These are phyloP conservation scores for Penicillium sp. DNA, from an alignment of 2,329 filamentous ascomycete species.

Conservation along the genomic window DNA sequence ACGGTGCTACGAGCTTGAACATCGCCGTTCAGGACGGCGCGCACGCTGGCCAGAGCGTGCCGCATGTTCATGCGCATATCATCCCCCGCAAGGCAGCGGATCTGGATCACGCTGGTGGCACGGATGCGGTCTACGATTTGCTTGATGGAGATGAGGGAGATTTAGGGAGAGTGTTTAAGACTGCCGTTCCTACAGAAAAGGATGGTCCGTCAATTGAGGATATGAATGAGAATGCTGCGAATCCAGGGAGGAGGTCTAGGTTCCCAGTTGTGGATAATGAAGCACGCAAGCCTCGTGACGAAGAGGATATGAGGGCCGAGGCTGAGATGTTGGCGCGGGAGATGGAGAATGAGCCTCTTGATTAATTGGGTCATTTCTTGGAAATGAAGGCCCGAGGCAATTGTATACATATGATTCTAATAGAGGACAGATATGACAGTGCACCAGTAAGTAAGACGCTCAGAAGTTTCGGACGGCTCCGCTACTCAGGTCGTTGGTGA, in stretches of 20 bases:
- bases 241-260: constrained; percentile 53
- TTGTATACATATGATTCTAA: background rate
- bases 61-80: constrained; percentile 90
- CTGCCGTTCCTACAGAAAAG: constrained; percentile 37
- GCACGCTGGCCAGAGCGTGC: constrained; percentile 88
- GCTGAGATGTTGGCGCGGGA: constrained; percentile 59
- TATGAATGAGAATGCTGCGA: constrained; percentile 22
- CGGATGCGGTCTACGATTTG: constrained; percentile 76
- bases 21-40: constrained; percentile 91
- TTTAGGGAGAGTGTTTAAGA: constrained; percentile 68
- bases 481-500: background rate
- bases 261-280: constrained; percentile 73
- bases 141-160: constrained; percentile 85
- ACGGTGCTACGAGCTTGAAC: constrained; percentile 74
- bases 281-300: constrained; percentile 62
- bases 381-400: background rate
- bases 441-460: background rate
- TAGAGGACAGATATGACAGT: background rate
- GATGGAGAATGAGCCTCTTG: constrained; percentile 38
- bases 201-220: constrained; percentile 7
- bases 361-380: constrained; percentile 17
- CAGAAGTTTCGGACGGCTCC: background rate
- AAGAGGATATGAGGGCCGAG: constrained; percentile 77
- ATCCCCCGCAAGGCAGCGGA: constrained; percentile 68
- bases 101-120: constrained; percentile 56